phyloP scores from a whole-genome alignment of 345 rosid species.

The Salix udensis region DNA sequence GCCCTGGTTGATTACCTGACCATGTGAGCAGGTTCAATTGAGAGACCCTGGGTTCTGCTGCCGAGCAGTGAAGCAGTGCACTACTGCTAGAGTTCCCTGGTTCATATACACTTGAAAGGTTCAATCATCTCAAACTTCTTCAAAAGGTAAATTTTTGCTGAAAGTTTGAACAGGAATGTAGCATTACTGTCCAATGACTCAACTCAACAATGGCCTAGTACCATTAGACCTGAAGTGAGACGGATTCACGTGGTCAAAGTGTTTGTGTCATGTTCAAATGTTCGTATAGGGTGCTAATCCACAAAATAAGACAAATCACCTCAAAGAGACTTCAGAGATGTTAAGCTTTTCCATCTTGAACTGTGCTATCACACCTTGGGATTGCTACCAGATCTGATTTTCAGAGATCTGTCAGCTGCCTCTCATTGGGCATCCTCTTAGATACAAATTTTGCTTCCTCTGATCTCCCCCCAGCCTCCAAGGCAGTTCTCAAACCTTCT shows the following conservation, averaged over 20 bases:
- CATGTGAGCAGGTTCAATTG: neutral
- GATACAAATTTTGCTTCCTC: constrained; percentile 57
- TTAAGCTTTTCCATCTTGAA: neutral
- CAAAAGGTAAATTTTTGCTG: too few species aligned
- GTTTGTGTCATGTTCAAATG: too few species aligned
- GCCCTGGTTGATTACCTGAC: neutral
- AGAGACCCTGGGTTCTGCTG: neutral
- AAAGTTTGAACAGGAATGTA: too few species aligned
- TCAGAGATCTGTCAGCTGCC: neutral
- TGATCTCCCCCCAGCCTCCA: constrained; percentile 45
- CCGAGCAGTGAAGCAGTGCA: neutral
- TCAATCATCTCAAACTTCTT: neutral
- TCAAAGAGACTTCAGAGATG: neutral
- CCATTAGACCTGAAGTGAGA: neutral
- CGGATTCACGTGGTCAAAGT: too few species aligned
- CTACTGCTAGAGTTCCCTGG: neutral
- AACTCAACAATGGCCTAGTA: neutral
- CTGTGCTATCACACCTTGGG: neutral
- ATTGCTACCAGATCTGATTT: neutral
- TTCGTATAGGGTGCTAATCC: too few species aligned
- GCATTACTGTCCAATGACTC: neutral
- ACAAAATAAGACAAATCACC: too few species aligned
- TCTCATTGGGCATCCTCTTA: constrained; percentile 45
- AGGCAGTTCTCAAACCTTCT: constrained; percentile 45
- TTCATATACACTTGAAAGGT: neutral